Evolutionary conservation across 371 early-diverging fungal genomes (phyloP), one percentile per base, ranked within the genome.

Genomic region (Chytridium lagenaria): DNA sequence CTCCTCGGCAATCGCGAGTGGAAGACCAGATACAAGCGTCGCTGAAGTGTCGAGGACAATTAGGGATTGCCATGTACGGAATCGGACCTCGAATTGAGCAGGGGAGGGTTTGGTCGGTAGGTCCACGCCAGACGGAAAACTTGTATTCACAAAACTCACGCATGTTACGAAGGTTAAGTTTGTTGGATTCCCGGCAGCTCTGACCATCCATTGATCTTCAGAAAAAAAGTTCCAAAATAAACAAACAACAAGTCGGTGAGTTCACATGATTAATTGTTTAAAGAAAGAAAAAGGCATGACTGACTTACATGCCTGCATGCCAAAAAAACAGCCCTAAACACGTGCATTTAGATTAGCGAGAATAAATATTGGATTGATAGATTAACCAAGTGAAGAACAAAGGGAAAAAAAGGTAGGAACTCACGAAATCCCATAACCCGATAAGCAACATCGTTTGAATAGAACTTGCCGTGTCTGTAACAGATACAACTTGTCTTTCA

Each of bases 171-270:
- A 55, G 30, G 55, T 55, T 55, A 7, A 55, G 55, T 26, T 55
- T 55, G 26, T 55, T 10, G 16, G 55, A 55, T 55, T 55, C 55
- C 26, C 55, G 55, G 30, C 55, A 55, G 19, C 23, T 10, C 26
- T 55, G 55, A 28, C 55, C 55, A 55, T 55, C 55, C 55, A 55
- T 55, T 55, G 55, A 28, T 55, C 55, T n/a, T 55, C 10, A 55
- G 19, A 55, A 28, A 55, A 26, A 55, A 55, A 26, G 55, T 16
- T 7, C 26, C 23, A 55, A 26, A 23, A 7, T 26, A 55, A 26
- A 55, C 10, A 23, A 10, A 16, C 10, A 55, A 15, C 23, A 16
- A 55, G 5, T 26, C 10, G 10, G 10, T 55, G 44, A n/a, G n/a
- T n/a, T n/a, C n/a, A n/a, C n/a, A n/a, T n/a, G n/a, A n/a, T n/a